A percentile compares a stretch with the other conserved stretches of the same genome.
phyloP scores from a whole-genome alignment of 108 stramenopile species.

The Mediolabrus comicus region DNA sequence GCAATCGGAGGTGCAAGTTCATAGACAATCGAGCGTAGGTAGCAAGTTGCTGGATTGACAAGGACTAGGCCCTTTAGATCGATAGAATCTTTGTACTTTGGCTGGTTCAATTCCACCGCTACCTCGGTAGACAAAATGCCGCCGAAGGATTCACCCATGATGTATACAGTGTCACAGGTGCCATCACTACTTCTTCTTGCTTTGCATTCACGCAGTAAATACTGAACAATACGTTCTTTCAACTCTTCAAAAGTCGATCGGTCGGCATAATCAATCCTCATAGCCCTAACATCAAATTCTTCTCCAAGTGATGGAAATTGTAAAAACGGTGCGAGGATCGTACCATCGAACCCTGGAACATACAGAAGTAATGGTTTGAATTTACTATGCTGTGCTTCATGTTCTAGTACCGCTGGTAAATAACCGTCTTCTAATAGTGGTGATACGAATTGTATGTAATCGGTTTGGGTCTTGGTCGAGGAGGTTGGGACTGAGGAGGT shows the following conservation, averaged over 20 bases:
- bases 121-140: constrained; percentile 77
- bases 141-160: constrained; percentile 87
- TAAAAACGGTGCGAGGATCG: constrained; percentile 72
- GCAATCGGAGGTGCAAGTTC: constrained; percentile 65
- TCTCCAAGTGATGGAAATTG: constrained; percentile 77
- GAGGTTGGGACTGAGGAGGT: too few species aligned
- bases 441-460: constrained; percentile 50
- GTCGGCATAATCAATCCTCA: constrained; percentile 65
- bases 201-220: constrained; percentile 33
- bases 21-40: constrained; percentile 68
- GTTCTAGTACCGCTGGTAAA: constrained; percentile 67
- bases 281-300: constrained; percentile 78
- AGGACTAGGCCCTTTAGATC: constrained; percentile 61
- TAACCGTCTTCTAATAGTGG: constrained; percentile 79
- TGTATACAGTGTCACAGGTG: constrained; percentile 46
- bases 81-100: constrained; percentile 12
- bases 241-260: constrained; percentile 77
- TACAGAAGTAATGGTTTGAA: constrained; percentile 78
- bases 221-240: constrained; percentile 51
- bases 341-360: constrained; percentile 90
- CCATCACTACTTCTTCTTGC: not conserved
- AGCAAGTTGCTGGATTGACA: constrained; percentile 87
- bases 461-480: too few species aligned
- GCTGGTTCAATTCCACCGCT: constrained; percentile 35
- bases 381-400: constrained; percentile 11